Base-by-base conservation (phyloP, 768 basidiomycete genomes). In the Termitomyces bulborhizus region DNA sequence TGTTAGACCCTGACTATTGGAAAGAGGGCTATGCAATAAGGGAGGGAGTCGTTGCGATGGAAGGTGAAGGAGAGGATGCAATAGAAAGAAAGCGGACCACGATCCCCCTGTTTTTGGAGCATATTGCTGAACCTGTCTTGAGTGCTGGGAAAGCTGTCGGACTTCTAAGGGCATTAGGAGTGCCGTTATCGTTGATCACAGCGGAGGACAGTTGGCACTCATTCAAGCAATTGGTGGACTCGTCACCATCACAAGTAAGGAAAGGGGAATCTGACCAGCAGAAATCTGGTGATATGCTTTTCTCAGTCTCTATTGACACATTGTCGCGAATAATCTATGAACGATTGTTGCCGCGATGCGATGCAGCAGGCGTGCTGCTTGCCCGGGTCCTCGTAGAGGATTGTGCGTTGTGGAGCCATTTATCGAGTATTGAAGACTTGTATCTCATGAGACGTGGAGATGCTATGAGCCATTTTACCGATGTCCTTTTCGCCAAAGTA, bases 401-500 rank as follows among this genome's bases (percentile, higher is more conserved):
- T 37, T 91, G 90, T 63, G 77, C 76, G 15, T 60, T 90, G 51
- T 79, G 79, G 73, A 69, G 68, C 27, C 89, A 92, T 68, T 68
- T 92, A 21, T 63, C 66, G 9, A 76, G 83, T 0, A 76, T 90
- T 16, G 85, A 92, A 60, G 81, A 84, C 61, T 54, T 92, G 2
- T 91, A 78, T 59, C 68, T 93, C 57, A 92, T 90, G 87, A 75
- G 83, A 40, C 74, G 77, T 55, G 89, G 90, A n/a, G 90, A 93
- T 62, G 76, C 80, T 2, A 83, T 93, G 73, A 82, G 81, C 46
- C 81, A 86, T 60, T 90, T 90, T 58, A 73, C 83, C 8, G 89
- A 89, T 62, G 67, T 80, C n/a, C 58, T 93, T 31, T 93, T 92
- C 64, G 76, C 78, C 34, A 85, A 88, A 76, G 90, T 89, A 58